A percentile compares a stretch with the other conserved stretches of the same genome.
phyloP scores from a whole-genome alignment of 805 yeast genomes.

The Candida nitratophila region DNA sequence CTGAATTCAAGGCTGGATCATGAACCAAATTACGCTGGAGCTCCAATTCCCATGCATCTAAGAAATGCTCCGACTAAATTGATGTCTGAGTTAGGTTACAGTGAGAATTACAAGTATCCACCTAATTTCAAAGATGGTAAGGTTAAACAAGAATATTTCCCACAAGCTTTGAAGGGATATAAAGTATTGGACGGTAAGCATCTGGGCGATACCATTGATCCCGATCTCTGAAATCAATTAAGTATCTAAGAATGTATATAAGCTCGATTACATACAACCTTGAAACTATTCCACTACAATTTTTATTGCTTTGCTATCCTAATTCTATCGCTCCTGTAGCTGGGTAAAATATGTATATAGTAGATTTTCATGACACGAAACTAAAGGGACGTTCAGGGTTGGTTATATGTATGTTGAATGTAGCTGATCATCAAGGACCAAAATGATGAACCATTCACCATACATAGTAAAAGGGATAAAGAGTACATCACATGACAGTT shows the following conservation, averaged over 20 bases:
- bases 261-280: too few species aligned
- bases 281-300: too few species aligned
- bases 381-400: too few species aligned
- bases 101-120: conserved; percentile 80
- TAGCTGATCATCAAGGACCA: too few species aligned
- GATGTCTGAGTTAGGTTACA: conserved; percentile 86
- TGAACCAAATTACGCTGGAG: conserved; percentile 52
- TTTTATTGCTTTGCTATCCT: too few species aligned
- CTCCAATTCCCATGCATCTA: conserved; percentile 72
- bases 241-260: background rate
- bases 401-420: too few species aligned
- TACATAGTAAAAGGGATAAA: too few species aligned
- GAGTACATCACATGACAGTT: too few species aligned
- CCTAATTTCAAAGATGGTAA: conserved; percentile 71
- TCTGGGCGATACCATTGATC: conserved; percentile 42
- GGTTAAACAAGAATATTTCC: conserved; percentile 72
- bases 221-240: conserved; percentile 24
- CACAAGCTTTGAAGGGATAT: conserved; percentile 43
- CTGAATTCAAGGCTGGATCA: conserved; percentile 53
- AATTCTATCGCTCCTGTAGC: too few species aligned
- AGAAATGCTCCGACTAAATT: conserved; percentile 92
- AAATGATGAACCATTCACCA: too few species aligned
- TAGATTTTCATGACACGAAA: too few species aligned
- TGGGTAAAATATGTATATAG: too few species aligned
- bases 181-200: conserved; percentile 51